Percentiles rank a stretch among this genome's conserved stretches.
Evolutionary conservation across 495 filamentous ascomycete species (phyloP).

Genomic region (Penicillium flavigenum): DNA sequence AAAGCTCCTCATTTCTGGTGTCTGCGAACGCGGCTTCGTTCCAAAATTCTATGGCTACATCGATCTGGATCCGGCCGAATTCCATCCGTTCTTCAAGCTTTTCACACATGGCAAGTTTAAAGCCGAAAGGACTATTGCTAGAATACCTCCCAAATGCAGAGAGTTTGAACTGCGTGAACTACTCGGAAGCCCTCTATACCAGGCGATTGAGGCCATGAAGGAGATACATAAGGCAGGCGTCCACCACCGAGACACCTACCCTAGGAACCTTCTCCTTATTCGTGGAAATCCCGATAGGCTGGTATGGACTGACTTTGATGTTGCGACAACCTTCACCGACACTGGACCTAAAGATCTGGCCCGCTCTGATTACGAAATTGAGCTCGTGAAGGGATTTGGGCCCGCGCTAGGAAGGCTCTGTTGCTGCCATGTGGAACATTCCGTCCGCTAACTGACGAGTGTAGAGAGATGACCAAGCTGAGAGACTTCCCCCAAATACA

Average conservation of each 20-base stretch:
- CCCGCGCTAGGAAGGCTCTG: no score
- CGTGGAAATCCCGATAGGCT: slow-evolving; percentile 14
- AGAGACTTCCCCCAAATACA: no score
- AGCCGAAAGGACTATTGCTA: slow-evolving; percentile 23
- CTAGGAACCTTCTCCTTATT: slow-evolving; percentile 26
- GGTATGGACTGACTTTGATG: slow-evolving; percentile 33
- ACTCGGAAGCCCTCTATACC: slow-evolving; percentile 21
- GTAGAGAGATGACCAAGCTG: no score
- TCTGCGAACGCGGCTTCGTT: slow-evolving; percentile 22
- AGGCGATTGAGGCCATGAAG: slow-evolving; percentile 19
- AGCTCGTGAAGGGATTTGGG: slow-evolving; percentile 3
- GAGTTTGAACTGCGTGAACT: slow-evolving; percentile 28
- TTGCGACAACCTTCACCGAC: slow-evolving; percentile 24
- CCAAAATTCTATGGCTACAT: slow-evolving; percentile 24
- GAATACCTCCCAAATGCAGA: slow-evolving; percentile 24
- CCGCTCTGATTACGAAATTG: slow-evolving; percentile 20
- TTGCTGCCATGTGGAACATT: no score
- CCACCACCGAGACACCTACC: slow-evolving; percentile 26
- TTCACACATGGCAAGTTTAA: slow-evolving; percentile 17
- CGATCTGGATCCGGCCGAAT: slow-evolving; percentile 25
- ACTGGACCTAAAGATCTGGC: slow-evolving; percentile 14
- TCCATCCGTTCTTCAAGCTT: slow-evolving; percentile 16
- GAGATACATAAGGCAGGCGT: slow-evolving; percentile 1
- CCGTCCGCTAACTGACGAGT: no score
- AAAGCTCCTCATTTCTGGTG: slow-evolving; percentile 23